Base-by-base conservation (phyloP, 768 basidiomycete species). In the Lentinula lateritia region DNA sequence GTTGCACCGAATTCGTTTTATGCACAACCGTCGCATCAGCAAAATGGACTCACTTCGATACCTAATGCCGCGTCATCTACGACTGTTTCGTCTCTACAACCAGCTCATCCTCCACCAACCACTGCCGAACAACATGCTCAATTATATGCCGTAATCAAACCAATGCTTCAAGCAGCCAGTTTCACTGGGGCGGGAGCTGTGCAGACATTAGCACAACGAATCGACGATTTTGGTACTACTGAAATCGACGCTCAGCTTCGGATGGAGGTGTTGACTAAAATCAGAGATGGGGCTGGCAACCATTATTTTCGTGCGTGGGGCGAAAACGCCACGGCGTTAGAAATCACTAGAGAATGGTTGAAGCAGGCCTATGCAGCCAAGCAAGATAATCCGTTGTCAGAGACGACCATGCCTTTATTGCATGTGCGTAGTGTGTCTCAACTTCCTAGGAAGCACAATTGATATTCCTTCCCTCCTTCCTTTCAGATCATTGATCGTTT, bases 261-360 rank as follows among this genome's bases (percentile, higher is more conserved):
- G 5, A 69, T 89, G 59, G 90, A 93, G 70, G 87, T 93, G 58
- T 74, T 94, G 60, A 88, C 87, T 16, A 88, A 86, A 73, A 89
- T 93, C 65, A 81, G 92, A 64, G 91, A 94, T 71, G 84, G 87
- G 52, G 92, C 92, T 34, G 89, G 86, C 45, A 91, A 92, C 69
- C 89, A 91, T 67, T 94, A 93, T 69, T 93, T 90, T 71, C 85
- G 90, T 46, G 91, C 90, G 5, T 93, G 92, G 91, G 82, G 85
- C 15, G 91, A 92, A 71, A 92, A 90, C 70, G n/a, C 69, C 48
- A 71, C 73, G 42, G 92, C 90, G 16, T 86, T 93, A 77, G 89
- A 90, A 62, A 80, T 93, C 39, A 84, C 89, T 46, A 82, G 89
- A 53, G 89, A 90, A 66, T 94, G 92, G 92, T 74, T 94, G 62